Percentiles rank a stretch among this genome's conserved stretches.
These are phyloP conservation scores for Petrea volubilis DNA, from an alignment of 257 asterid species.

Conservation along the genomic window DNA sequence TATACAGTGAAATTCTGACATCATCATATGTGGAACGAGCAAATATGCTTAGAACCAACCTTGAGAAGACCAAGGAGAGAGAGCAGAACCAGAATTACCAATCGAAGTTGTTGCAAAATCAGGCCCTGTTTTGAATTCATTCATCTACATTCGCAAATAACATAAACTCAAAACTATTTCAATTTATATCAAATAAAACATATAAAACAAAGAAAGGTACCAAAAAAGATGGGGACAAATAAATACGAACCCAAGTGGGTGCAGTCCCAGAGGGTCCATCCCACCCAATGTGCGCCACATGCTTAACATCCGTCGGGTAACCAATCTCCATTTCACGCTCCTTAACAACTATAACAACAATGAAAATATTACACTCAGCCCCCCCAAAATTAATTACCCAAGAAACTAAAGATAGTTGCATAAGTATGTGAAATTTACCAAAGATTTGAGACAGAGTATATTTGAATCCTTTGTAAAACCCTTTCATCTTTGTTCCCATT, in stretches of 20 bases:
- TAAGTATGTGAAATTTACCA: slow-evolving; percentile 35
- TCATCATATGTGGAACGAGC: too few relatives aligned
- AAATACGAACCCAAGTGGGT: slow-evolving; percentile 64
- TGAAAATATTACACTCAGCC: neutral
- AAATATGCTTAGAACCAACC: slow-evolving; percentile 36
- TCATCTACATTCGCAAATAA: slow-evolving; percentile 34
- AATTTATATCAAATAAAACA: neutral
- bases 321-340: slow-evolving; percentile 70
- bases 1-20: too few relatives aligned
- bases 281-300: slow-evolving; percentile 68
- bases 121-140: slow-evolving; percentile 45
- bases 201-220: neutral
- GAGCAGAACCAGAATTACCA: slow-evolving; percentile 57
- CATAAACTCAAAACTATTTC: neutral
- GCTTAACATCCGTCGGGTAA: slow-evolving; percentile 73
- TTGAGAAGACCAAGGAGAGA: slow-evolving; percentile 86
- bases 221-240: neutral
- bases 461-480: slow-evolving; percentile 67
- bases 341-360: slow-evolving; percentile 47
- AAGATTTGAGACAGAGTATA: slow-evolving; percentile 56
- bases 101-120: slow-evolving; percentile 57
- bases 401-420: neutral
- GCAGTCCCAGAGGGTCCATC: slow-evolving; percentile 62
- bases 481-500: slow-evolving; percentile 75
- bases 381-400: neutral